A percentile compares a stretch with the other conserved stretches of the same genome.
Evolutionary conservation across 2,329 filamentous ascomycete species (phyloP).

Genomic region (Clonostachys chloroleuca): DNA sequence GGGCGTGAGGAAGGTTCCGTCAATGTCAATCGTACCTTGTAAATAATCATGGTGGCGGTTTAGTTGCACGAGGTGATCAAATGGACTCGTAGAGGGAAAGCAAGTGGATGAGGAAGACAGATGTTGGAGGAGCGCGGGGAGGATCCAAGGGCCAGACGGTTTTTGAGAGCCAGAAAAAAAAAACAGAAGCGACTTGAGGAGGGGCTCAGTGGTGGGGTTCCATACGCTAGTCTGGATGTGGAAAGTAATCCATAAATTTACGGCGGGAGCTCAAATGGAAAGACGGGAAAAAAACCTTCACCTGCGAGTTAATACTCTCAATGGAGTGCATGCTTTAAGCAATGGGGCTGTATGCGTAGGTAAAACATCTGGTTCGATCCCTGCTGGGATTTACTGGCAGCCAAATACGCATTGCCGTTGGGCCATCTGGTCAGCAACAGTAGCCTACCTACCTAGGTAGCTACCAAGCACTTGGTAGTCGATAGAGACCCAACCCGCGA

Average conservation of each 20-base stretch:
- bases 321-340: too few relatives aligned
- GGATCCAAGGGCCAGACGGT: slow-evolving; percentile 4
- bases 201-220: slow-evolving; percentile 11
- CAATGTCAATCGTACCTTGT: slow-evolving; percentile 43
- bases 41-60: slow-evolving; percentile 68
- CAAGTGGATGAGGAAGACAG: not conserved
- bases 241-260: not conserved
- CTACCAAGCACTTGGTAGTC: too few relatives aligned
- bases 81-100: not conserved
- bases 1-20: not conserved
- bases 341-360: too few relatives aligned
- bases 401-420: too few relatives aligned
- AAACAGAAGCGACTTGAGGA: slow-evolving; percentile 16
- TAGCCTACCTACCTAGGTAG: too few relatives aligned
- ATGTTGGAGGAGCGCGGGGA: slow-evolving; percentile 9
- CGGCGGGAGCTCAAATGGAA: too few relatives aligned
- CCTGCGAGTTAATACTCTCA: too few relatives aligned
- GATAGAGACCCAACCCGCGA: too few relatives aligned
- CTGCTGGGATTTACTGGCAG: too few relatives aligned
- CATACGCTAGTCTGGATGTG: slow-evolving; percentile 2
- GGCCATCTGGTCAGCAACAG: too few relatives aligned
- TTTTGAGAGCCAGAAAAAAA: slow-evolving; percentile 1
- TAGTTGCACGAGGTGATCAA: slow-evolving; percentile 1
- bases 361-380: too few relatives aligned
- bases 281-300: slow-evolving; percentile 3